phyloP scores from a whole-genome alignment of 2,329 filamentous ascomycete species.

The Epichloe brachyelytri region DNA sequence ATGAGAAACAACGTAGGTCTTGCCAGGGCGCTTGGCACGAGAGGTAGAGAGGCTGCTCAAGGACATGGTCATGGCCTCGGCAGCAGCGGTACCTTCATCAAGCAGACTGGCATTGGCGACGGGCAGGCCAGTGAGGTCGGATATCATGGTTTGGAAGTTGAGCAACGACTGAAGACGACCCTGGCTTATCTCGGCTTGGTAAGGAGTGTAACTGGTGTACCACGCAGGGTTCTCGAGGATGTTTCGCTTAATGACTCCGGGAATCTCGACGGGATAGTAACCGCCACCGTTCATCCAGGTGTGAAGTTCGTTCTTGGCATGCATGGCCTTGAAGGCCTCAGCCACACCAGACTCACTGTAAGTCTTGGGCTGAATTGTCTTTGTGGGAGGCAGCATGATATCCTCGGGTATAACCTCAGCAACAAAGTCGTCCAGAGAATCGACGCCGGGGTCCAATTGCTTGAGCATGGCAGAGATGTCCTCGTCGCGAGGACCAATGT shows the following conservation, averaged over 20 bases:
- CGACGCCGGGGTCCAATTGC: slow-evolving; percentile 59
- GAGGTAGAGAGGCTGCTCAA: slow-evolving; percentile 60
- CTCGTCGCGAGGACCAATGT: slow-evolving; percentile 69
- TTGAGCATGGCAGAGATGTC: slow-evolving; percentile 69
- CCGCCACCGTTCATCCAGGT: slow-evolving; percentile 74
- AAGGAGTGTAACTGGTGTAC: slow-evolving; percentile 97
- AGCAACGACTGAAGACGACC: slow-evolving; percentile 82
- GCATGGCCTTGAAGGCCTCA: slow-evolving; percentile 25
- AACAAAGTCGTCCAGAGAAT: slow-evolving; percentile 70
- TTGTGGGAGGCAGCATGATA: slow-evolving; percentile 39
- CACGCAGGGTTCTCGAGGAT: slow-evolving; percentile 86
- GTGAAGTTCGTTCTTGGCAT: slow-evolving; percentile 22
- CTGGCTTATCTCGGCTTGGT: slow-evolving; percentile 95
- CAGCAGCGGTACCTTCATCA: slow-evolving; percentile 83
- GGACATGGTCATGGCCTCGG: slow-evolving; percentile 91
- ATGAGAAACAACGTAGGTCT: slow-evolving; percentile 74
- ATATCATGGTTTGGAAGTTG: slow-evolving; percentile 91
- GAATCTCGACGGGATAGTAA: slow-evolving; percentile 78
- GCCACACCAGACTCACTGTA: slow-evolving; percentile 26
- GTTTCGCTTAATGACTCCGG: slow-evolving; percentile 85
- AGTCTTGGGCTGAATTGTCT: slow-evolving; percentile 36
- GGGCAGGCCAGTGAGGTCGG: slow-evolving; percentile 73
- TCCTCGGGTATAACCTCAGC: slow-evolving; percentile 69
- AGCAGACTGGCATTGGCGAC: slow-evolving; percentile 86
- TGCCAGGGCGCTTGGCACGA: slow-evolving; percentile 60